Evolutionary conservation across 2,329 filamentous ascomycete species (phyloP).

Genomic region (Clonostachys solani): DNA sequence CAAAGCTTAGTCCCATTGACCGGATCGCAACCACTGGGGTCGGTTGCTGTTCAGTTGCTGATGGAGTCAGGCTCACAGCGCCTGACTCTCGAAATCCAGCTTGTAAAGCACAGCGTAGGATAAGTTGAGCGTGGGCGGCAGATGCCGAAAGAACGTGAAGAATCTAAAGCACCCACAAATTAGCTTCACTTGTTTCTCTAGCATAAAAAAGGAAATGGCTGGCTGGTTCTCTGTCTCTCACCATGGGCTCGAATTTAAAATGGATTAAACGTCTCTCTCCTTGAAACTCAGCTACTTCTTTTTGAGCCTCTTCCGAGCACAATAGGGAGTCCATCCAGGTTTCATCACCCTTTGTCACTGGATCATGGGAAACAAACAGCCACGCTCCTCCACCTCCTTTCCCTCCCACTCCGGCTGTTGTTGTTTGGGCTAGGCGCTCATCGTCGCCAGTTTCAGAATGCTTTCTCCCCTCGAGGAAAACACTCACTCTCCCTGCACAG

Average conservation of each 20-base stretch:
- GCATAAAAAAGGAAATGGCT: neutral
- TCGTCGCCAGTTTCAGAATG: conserved; percentile 6
- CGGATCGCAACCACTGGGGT: conserved; percentile 80
- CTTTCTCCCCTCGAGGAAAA: conserved; percentile 79
- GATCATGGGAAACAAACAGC: conserved; percentile 85
- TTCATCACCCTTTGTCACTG: conserved; percentile 36
- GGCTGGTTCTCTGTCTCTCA: conserved; percentile 34
- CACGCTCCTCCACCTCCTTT: conserved; percentile 83
- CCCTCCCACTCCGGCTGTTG: conserved; percentile 66
- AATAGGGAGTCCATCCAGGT: conserved; percentile 22
- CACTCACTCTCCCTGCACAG: conserved; percentile 81
- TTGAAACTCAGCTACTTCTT: conserved; percentile 6
- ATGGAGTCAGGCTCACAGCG: conserved; percentile 59
- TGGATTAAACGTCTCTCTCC: conserved; percentile 56
- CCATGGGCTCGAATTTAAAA: conserved; percentile 95
- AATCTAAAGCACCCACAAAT: conserved; percentile 47
- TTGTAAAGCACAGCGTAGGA: conserved; percentile 71
- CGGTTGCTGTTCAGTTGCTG: conserved; percentile 22
- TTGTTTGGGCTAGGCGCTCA: conserved; percentile 27
- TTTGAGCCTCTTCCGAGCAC: conserved; percentile 10
- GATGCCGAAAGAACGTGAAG: conserved; percentile 82
- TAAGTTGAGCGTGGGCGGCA: conserved; percentile 65
- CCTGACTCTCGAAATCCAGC: conserved; percentile 91
- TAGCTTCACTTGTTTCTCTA: neutral
- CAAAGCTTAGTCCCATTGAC: conserved; percentile 76